Conservation (phyloP, 495 filamentous ascomycete species). For the Tetracladium marchalianum region DNA sequence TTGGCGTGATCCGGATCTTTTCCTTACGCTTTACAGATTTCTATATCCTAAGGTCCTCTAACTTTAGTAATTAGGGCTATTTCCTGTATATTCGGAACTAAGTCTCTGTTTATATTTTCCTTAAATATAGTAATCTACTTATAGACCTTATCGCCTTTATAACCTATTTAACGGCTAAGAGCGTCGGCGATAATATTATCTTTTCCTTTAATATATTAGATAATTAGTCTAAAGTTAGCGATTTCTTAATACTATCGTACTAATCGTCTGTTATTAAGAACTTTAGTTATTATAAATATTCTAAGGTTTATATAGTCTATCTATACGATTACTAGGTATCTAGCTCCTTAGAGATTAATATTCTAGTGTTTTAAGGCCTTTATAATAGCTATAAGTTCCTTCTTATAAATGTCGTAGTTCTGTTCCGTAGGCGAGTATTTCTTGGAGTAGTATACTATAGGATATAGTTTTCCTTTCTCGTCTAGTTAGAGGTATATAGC, state of each 20-base stretch:
- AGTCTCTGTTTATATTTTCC: not conserved
- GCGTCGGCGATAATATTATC: constrained; percentile 3
- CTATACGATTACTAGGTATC: constrained; percentile 4
- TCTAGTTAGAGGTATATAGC: constrained; percentile 1
- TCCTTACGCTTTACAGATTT: not conserved
- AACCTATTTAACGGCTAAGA: not conserved
- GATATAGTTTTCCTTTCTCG: not conserved
- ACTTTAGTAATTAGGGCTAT: constrained; percentile 4
- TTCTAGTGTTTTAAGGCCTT: constrained; percentile 16
- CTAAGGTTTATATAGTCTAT: constrained; percentile 19
- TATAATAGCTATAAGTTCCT: constrained; percentile 21
- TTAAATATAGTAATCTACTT: constrained; percentile 6
- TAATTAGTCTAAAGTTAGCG: constrained; percentile 21
- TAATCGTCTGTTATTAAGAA: constrained; percentile 18
- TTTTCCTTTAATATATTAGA: constrained; percentile 4
- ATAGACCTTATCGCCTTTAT: constrained; percentile 4
- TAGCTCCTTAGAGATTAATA: constrained; percentile 10
- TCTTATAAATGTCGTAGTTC: constrained; percentile 23
- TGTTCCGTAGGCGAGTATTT: constrained; percentile 7
- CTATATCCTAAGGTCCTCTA: not conserved
- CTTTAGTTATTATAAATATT: constrained; percentile 19
- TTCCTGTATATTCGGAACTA: not conserved
- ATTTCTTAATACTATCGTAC: constrained; percentile 18
- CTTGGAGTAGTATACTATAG: constrained; percentile 10
- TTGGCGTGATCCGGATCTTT: not conserved